phyloP scores from a whole-genome alignment of 306 rosid genomes.

The Abrus pulchellus region DNA sequence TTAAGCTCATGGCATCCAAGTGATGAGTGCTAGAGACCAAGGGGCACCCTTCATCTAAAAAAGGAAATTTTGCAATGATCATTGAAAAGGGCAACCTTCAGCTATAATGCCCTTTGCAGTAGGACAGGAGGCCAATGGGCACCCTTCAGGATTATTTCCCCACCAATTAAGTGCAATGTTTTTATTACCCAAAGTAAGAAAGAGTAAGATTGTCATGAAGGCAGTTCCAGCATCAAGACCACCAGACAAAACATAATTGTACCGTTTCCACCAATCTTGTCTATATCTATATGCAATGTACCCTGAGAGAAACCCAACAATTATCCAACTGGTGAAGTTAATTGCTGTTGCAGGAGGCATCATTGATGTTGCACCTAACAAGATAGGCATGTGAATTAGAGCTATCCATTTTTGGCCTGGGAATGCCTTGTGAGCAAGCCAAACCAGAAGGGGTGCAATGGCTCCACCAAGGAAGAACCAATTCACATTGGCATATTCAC shows the following conservation, averaged over 20 bases:
- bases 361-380: conserved; percentile 71
- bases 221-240: conserved; percentile 94
- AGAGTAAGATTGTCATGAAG: conserved; percentile 71
- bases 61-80: conserved; percentile 17
- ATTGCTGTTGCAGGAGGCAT: conserved; percentile 87
- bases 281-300: conserved; percentile 57
- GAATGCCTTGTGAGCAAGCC: conserved; percentile 75
- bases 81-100: conserved; percentile 57
- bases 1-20: too few relatives aligned
- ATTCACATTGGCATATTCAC: conserved; percentile 70
- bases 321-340: conserved; percentile 81
- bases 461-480: conserved; percentile 84
- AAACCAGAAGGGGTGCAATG: conserved; percentile 73
- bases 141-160: conserved; percentile 72
- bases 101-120: conserved; percentile 49
- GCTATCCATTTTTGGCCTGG: conserved; percentile 69
- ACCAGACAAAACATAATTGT: conserved; percentile 77
- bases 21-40: too few relatives aligned
- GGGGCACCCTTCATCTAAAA: not conserved
- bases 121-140: conserved; percentile 84
- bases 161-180: conserved; percentile 64
- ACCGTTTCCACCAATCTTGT: conserved; percentile 70
- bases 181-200: conserved; percentile 57
- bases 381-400: conserved; percentile 70
- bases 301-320: conserved; percentile 66